phyloP scores from a whole-genome alignment of 2,329 filamentous ascomycete genomes.

The Penicillium sp. region DNA sequence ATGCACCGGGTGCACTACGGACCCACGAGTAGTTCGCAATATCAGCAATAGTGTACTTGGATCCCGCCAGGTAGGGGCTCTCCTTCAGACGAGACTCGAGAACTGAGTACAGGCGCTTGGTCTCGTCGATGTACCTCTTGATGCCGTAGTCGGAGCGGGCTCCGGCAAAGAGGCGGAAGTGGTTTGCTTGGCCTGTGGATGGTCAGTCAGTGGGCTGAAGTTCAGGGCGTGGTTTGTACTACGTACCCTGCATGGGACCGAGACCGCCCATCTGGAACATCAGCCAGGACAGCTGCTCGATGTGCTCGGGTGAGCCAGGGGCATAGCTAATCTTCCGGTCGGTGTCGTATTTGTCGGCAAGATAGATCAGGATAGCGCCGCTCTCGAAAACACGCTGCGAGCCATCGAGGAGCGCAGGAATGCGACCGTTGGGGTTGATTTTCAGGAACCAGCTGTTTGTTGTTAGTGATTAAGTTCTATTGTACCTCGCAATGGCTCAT shows the following conservation, averaged over 20 bases:
- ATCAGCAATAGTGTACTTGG: constrained; percentile 47
- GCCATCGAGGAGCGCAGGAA: constrained; percentile 44
- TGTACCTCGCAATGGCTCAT: neutral
- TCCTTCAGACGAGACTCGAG: constrained; percentile 41
- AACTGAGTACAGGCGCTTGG: constrained; percentile 45
- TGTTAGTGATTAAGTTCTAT: neutral
- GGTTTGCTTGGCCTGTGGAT: constrained; percentile 42
- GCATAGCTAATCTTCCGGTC: constrained; percentile 42
- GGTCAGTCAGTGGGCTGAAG: neutral
- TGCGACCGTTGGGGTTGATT: constrained; percentile 49
- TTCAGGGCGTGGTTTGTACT: neutral
- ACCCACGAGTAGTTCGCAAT: constrained; percentile 46
- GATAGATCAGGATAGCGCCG: constrained; percentile 45
- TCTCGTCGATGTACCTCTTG: constrained; percentile 47
- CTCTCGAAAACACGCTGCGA: constrained; percentile 43
- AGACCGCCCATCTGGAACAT: constrained; percentile 43
- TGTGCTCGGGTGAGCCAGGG: constrained; percentile 40
- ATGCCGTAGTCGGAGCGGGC: constrained; percentile 44
- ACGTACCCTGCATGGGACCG: constrained; percentile 40
- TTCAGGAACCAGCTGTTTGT: constrained; percentile 39
- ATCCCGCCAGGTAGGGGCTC: constrained; percentile 43
- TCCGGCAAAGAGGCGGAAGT: constrained; percentile 44
- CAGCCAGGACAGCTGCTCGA: constrained; percentile 45
- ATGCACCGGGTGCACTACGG: constrained; percentile 11
- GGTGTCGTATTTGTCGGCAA: constrained; percentile 43